Conservation (phyloP, 2,329 filamentous ascomycete species). For the Colletotrichum tropicale region DNA sequence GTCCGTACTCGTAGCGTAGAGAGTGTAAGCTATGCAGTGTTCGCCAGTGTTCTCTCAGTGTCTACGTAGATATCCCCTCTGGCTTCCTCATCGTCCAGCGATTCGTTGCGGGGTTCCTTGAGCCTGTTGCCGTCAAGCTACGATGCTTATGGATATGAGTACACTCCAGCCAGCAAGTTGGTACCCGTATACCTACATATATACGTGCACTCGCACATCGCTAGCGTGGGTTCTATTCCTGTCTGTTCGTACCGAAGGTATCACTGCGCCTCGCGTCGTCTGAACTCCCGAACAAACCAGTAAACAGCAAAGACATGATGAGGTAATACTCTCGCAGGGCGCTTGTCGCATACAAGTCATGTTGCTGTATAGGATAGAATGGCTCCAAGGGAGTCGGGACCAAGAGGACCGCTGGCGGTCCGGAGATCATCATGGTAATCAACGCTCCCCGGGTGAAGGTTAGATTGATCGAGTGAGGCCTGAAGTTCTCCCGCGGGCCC, state of each 20-base stretch:
- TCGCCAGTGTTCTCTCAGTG: not conserved
- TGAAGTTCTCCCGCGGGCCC: not conserved
- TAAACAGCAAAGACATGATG: not conserved
- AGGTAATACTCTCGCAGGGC: no score
- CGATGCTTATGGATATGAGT: not conserved
- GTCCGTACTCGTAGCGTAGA: not conserved
- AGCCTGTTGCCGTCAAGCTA: conserved; percentile 1
- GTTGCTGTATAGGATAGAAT: not conserved
- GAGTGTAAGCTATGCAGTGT: not conserved
- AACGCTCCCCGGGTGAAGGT: not conserved
- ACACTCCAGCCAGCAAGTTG: not conserved
- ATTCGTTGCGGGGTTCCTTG: not conserved
- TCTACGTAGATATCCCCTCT: not conserved
- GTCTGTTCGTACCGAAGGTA: not conserved
- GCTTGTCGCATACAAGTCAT: not conserved
- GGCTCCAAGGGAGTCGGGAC: not conserved
- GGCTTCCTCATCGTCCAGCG: not conserved
- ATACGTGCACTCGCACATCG: not conserved
- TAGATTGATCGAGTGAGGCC: not conserved
- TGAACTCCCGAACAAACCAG: not conserved
- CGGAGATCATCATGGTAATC: not conserved
- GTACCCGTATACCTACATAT: not conserved
- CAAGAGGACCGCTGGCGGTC: not conserved
- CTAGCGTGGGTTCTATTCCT: not conserved
- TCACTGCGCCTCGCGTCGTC: not conserved